A percentile compares a stretch with the other conserved stretches of the same genome.
These are phyloP conservation scores for Oryza glumipatula DNA, from an alignment of 176 grass and related monocot species.

Conservation along the genomic window DNA sequence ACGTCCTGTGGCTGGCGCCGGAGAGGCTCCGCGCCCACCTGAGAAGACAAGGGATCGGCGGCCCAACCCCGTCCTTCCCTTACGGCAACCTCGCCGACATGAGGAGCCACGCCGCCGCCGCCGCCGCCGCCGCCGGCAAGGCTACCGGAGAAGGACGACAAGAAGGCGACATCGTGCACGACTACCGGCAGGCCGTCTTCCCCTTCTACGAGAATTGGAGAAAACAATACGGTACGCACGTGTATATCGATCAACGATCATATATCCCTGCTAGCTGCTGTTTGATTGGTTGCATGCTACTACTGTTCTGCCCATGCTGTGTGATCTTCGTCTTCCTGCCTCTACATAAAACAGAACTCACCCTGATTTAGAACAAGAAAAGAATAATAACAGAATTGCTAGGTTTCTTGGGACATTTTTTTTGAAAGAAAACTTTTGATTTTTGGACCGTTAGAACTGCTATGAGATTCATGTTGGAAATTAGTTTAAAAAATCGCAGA, in stretches of 20 bases:
- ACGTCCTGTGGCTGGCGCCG: conserved; percentile 56
- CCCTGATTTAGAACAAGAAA: not conserved
- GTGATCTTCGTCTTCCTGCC: not conserved
- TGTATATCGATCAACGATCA: not conserved
- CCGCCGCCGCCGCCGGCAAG: not conserved
- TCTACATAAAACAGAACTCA: not conserved
- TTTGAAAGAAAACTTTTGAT: too few species aligned
- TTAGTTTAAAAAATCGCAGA: too few species aligned
- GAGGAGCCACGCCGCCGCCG: conserved; percentile 35
- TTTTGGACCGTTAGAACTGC: too few species aligned
- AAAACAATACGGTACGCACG: conserved; percentile 58
- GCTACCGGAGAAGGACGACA: not conserved
- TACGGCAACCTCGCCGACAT: conserved; percentile 78
- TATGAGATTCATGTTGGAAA: too few species aligned
- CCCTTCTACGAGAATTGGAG: conserved; percentile 86
- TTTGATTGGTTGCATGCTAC: not conserved
- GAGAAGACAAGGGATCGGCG: conserved; percentile 60
- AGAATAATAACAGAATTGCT: too few species aligned
- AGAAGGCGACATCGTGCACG: conserved; percentile 52
- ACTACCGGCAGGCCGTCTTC: conserved; percentile 71
- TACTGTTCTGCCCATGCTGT: too few species aligned
- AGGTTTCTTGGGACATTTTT: too few species aligned
- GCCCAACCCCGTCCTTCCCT: conserved; percentile 63
- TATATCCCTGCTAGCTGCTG: not conserved
- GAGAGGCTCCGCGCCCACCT: conserved; percentile 56